Base-by-base conservation (phyloP, 139 green algal genomes). In the Chlamydomonas applanata region DNA sequence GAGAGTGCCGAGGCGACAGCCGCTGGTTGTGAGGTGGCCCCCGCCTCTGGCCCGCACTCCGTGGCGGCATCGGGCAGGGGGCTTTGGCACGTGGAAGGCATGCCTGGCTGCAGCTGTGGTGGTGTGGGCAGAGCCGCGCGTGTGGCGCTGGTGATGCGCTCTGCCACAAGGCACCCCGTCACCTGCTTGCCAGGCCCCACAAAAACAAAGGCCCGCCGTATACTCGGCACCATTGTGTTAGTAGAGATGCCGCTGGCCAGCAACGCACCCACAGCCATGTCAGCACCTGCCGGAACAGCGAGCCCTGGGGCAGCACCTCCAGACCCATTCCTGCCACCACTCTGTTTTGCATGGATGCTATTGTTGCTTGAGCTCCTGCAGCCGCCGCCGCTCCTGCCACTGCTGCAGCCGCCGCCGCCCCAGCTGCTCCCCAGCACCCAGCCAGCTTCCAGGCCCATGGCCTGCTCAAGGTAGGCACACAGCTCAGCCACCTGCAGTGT, bases 351-450 rank as follows among this genome's bases (percentile, higher is more conserved):
- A 46, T 53, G 2, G 61, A 20, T 34, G 53, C 60, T 64, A 60
- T 24, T 13, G n/a, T 56, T 32, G 71, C 59, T 20, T 57, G 36
- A n/a, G 59, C 71, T 32, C 14, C 22, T 30, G 19, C 22, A 25
- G 33, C 25, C 20, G 46, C 27, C 11, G 4, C 19, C 33, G 46
- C 49, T 20, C 3, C 4, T 17, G 56, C 2, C 3, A 30, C 19
- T 35, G 46, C 22, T 34, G 71, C 14, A n/a, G 30, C 54, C 56
- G 69, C 22, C n/a, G 53, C 54, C 49, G 69, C 34, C 19, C 65
- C 36, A 74, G 66, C 66, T 79, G 74, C 11, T 36, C 65, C 35
- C 74, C 24, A 71, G 36, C 17, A 79, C 35, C 52, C 67, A 45
- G 11, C 74, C 74, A 19, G 68, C 7, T 9, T 69, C 65, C 66